Evolutionary conservation across 139 green algal genomes (phyloP).

Genomic region (Ostreobium quekettii): DNA sequence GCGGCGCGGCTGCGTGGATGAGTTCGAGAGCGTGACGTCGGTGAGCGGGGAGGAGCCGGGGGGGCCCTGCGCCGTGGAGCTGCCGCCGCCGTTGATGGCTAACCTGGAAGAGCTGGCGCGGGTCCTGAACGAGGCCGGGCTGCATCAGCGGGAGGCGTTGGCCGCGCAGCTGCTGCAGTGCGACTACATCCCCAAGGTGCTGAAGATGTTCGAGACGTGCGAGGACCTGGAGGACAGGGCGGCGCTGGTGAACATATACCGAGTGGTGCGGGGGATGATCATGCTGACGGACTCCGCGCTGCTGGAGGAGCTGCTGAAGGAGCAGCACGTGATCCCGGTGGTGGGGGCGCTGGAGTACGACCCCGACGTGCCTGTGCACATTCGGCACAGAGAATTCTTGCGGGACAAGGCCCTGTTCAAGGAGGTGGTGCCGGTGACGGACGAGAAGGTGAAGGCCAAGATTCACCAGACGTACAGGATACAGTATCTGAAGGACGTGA

Average conservation of each 20-base stretch:
- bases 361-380: slow-evolving; percentile 49
- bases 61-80: slow-evolving; percentile 29
- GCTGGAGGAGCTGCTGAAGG: slow-evolving; percentile 72
- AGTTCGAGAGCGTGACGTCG: slow-evolving; percentile 14
- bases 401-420: slow-evolving; percentile 61
- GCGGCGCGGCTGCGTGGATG: background rate
- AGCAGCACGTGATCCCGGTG: slow-evolving; percentile 82
- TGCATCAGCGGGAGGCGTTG: slow-evolving; percentile 66
- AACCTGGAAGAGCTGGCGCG: slow-evolving; percentile 72
- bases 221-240: slow-evolving; percentile 92
- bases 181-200: slow-evolving; percentile 57
- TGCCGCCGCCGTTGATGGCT: slow-evolving; percentile 66
- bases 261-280: slow-evolving; percentile 63
- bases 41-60: slow-evolving; percentile 21
- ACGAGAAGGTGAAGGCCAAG: slow-evolving; percentile 60
- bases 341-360: slow-evolving; percentile 92
- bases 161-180: slow-evolving; percentile 50
- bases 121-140: slow-evolving; percentile 46
- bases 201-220: slow-evolving; percentile 81
- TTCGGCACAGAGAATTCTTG: slow-evolving; percentile 71
- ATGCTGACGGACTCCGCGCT: slow-evolving; percentile 88
- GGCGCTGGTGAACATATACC: slow-evolving; percentile 58
- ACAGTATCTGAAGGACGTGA: slow-evolving; percentile 89
- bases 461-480: slow-evolving; percentile 95
- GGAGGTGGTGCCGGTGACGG: slow-evolving; percentile 80